Evolutionary conservation across 2,329 filamentous ascomycete genomes (phyloP).

Genomic region (Herpotrichia juniperi): DNA sequence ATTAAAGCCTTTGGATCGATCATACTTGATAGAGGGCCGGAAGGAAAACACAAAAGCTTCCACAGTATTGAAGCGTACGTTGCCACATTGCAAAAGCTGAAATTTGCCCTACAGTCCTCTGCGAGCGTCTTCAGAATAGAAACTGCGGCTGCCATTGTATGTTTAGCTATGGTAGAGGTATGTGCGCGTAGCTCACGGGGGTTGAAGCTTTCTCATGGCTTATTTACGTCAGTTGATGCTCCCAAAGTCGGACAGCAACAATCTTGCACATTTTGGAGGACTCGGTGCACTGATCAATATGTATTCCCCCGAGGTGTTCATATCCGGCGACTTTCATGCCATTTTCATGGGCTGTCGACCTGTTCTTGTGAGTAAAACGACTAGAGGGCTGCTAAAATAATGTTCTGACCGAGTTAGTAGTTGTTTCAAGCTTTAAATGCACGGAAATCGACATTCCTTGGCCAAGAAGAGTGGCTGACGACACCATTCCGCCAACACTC

Average conservation of each 20-base stretch:
- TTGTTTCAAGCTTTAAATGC: constrained; percentile 32
- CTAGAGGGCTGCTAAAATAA: too few species aligned
- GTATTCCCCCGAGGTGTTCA: constrained; percentile 36
- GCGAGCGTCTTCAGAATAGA: constrained; percentile 21
- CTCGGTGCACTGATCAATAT: constrained; percentile 43
- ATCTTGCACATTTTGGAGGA: constrained; percentile 43
- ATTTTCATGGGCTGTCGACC: constrained; percentile 51
- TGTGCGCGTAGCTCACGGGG: background rate
- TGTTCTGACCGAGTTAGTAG: background rate
- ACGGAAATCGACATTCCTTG: constrained; percentile 40
- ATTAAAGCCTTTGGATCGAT: constrained; percentile 43
- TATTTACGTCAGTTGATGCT: constrained; percentile 38
- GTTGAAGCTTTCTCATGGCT: constrained; percentile 1
- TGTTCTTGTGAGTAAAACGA: constrained; percentile 37
- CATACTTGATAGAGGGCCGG: constrained; percentile 28
- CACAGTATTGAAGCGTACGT: constrained; percentile 36
- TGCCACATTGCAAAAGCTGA: constrained; percentile 36
- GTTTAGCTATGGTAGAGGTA: constrained; percentile 40
- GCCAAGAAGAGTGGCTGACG: constrained; percentile 32
- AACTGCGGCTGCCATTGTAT: constrained; percentile 44
- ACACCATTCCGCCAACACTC: constrained; percentile 35
- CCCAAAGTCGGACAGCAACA: constrained; percentile 29
- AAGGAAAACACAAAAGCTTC: constrained; percentile 22
- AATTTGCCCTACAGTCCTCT: constrained; percentile 16
- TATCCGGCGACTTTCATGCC: constrained; percentile 42